Evolutionary conservation across 371 early-diverging fungal genomes (phyloP).

Genomic region (Smittium culicis): DNA sequence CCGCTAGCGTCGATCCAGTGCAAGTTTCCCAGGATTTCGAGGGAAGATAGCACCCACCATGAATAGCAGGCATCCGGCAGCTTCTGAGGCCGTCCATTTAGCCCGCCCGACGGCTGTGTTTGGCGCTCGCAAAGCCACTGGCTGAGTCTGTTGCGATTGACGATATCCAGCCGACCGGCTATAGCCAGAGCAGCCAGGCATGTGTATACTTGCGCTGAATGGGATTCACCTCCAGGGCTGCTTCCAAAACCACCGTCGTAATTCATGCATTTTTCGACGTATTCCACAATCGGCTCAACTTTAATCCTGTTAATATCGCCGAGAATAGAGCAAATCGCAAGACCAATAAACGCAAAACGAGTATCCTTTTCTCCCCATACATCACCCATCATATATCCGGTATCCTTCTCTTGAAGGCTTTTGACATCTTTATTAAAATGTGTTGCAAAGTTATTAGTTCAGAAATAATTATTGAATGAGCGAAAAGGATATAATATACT

Average conservation of each 20-base stretch:
- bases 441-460: background rate
- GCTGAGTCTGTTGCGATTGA: constrained; percentile 49
- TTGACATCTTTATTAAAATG: constrained; percentile 36
- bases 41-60: constrained; percentile 94
- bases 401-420: constrained; percentile 39
- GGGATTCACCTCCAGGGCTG: constrained; percentile 86
- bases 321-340: constrained; percentile 62
- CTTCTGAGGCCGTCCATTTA: constrained; percentile 96
- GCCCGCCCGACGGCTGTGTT: constrained; percentile 72
- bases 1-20: constrained; percentile 78
- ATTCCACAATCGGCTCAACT: constrained; percentile 54
- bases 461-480: background rate
- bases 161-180: constrained; percentile 54
- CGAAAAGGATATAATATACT: background rate
- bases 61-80: constrained; percentile 97
- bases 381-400: constrained; percentile 83
- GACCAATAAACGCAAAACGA: constrained; percentile 79
- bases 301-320: constrained; percentile 50
- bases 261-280: constrained; percentile 72
- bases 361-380: constrained; percentile 92
- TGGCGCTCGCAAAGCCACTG: constrained; percentile 94
- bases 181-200: constrained; percentile 83
- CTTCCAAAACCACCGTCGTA: constrained; percentile 97
- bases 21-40: constrained; percentile 64
- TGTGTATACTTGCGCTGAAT: constrained; percentile 91